Conservation (phyloP, 441 rosid genomes). For the Biscutella auriculata region DNA sequence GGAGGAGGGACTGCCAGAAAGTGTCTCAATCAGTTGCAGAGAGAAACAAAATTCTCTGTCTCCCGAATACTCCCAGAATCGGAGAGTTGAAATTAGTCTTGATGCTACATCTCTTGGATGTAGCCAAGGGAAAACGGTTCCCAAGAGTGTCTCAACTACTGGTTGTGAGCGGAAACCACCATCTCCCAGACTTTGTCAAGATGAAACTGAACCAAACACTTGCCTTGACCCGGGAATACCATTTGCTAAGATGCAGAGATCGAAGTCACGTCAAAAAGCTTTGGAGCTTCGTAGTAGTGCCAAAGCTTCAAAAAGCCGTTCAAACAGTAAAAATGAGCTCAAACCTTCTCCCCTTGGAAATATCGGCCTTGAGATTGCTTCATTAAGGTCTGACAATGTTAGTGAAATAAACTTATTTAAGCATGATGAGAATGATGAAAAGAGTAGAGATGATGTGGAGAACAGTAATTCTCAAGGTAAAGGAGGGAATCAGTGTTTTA, state of each 20-base stretch:
- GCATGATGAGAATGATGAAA: slow-evolving; percentile 23
- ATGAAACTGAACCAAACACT: slow-evolving; percentile 21
- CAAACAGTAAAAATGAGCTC: slow-evolving; percentile 18
- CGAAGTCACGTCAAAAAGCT: slow-evolving; percentile 77
- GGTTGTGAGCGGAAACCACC: slow-evolving; percentile 13
- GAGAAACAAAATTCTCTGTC: slow-evolving; percentile 7
- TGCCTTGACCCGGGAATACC: slow-evolving; percentile 34
- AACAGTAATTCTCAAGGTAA: slow-evolving; percentile 18
- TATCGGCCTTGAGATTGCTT: slow-evolving; percentile 31
- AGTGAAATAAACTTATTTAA: slow-evolving; percentile 24
- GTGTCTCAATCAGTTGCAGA: slow-evolving; percentile 5
- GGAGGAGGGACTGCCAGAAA: slow-evolving; percentile 24
- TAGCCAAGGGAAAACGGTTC: slow-evolving; percentile 12
- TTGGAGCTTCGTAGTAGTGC: slow-evolving; percentile 61
- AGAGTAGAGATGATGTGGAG: slow-evolving; percentile 21
- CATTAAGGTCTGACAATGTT: slow-evolving; percentile 28
- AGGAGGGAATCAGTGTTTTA: slow-evolving; percentile 8
- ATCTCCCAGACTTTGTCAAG: slow-evolving; percentile 12
- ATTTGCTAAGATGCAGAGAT: slow-evolving; percentile 66
- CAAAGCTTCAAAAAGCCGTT: slow-evolving; percentile 33
- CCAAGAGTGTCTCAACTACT: slow-evolving; percentile 16
- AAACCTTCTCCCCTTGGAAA: slow-evolving; percentile 16
- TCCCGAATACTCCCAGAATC: background rate
- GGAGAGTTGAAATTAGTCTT: slow-evolving; percentile 4
- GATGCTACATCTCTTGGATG: slow-evolving; percentile 14